These are phyloP conservation scores for Diplodia intermedia DNA, from an alignment of 2,329 filamentous ascomycete genomes.

Conservation along the genomic window DNA sequence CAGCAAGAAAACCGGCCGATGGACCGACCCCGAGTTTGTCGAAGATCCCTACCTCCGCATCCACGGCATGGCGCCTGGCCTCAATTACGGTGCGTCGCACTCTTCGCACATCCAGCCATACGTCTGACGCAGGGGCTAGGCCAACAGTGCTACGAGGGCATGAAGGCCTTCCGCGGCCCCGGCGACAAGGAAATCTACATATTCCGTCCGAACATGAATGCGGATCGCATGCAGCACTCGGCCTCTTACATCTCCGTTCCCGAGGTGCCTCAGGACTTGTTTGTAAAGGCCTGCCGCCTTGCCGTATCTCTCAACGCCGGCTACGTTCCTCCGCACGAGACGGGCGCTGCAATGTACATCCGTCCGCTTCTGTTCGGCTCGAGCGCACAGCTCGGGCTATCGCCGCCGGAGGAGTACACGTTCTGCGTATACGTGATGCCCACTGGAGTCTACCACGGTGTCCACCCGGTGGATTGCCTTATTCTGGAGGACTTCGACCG, in stretches of 20 bases:
- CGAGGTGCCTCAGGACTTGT: constrained; percentile 75
- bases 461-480: constrained; percentile 82
- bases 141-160: constrained; percentile 97
- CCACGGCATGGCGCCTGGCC: constrained; percentile 91
- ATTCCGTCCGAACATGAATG: constrained; percentile 89
- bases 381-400: constrained; percentile 84
- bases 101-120: background rate
- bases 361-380: constrained; percentile 88
- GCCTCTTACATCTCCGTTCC: constrained; percentile 85
- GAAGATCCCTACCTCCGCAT: constrained; percentile 83
- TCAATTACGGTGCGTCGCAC: constrained; percentile 74
- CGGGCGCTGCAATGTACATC: constrained; percentile 90
- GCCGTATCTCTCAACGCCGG: constrained; percentile 89
- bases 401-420: constrained; percentile 87
- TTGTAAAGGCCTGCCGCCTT: constrained; percentile 76
- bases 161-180: constrained; percentile 90
- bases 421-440: constrained; percentile 91
- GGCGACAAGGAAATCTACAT: constrained; percentile 74
- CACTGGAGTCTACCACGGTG: constrained; percentile 92
- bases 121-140: constrained; percentile 46
- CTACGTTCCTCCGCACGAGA: constrained; percentile 87
- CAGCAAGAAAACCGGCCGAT: constrained; percentile 74
- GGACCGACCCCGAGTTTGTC: constrained; percentile 80
- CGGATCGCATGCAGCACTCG: constrained; percentile 81
- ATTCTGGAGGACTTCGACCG: constrained; percentile 94